phyloP scores from a whole-genome alignment of 257 asterid species.

The Solanum okadae region DNA sequence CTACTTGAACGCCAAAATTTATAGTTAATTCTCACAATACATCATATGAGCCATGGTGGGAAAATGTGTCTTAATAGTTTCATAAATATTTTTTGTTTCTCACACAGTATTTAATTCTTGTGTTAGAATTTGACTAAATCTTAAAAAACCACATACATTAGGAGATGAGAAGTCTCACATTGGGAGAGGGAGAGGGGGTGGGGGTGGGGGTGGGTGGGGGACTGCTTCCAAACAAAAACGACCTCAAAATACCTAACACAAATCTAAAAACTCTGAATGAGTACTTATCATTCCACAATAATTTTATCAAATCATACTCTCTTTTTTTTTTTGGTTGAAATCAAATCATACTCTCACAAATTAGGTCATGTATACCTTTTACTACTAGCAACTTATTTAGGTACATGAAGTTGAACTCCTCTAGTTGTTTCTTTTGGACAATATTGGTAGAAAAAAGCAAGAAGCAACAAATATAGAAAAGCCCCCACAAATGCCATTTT shows the following conservation, averaged over 20 bases:
- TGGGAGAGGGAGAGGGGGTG: fast-evolving
- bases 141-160: too few species aligned
- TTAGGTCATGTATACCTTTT: neutral
- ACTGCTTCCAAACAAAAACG: neutral
- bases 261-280: neutral
- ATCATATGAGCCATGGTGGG: neutral
- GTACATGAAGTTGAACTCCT: neutral
- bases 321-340: too few species aligned
- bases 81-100: neutral
- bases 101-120: neutral
- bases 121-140: neutral
- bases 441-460: neutral
- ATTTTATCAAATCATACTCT: neutral
- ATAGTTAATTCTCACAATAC: neutral
- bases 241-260: neutral
- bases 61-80: too few species aligned
- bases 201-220: too few species aligned
- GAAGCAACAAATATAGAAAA: neutral
- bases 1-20: neutral
- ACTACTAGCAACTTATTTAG: neutral
- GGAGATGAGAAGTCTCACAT: neutral
- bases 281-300: neutral
- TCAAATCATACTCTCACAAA: neutral
- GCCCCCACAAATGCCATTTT: neutral
- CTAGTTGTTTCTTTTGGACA: neutral